Evolutionary conservation across 495 filamentous ascomycete genomes (phyloP).

Genomic region (Penicillium silybi): DNA sequence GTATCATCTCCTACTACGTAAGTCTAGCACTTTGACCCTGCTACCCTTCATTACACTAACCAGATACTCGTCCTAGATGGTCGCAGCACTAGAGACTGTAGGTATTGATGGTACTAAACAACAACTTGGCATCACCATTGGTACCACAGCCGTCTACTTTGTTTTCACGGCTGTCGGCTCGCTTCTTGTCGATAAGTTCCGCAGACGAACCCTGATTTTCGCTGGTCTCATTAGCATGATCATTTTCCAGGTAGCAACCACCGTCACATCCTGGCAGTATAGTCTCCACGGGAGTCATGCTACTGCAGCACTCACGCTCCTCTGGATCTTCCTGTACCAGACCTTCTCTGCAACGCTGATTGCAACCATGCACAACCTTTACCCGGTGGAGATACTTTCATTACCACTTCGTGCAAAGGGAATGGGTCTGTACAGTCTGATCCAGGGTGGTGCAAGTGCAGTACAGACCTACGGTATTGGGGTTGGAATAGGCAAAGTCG

Average conservation of each 20-base stretch:
- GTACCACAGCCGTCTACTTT: conserved; percentile 37
- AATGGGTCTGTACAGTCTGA: conserved; percentile 40
- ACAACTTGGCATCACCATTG: conserved; percentile 35
- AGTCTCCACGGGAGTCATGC: conserved; percentile 15
- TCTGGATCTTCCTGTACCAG: conserved; percentile 43
- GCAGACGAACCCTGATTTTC: conserved; percentile 37
- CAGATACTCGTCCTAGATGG: conserved; percentile 21
- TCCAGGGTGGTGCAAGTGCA: conserved; percentile 38
- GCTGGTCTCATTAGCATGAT: conserved; percentile 32
- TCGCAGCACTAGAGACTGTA: conserved; percentile 32
- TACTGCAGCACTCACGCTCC: conserved; percentile 30
- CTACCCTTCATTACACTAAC: not conserved
- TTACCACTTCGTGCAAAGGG: conserved; percentile 39
- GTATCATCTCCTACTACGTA: conserved; percentile 41
- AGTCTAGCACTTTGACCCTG: not conserved
- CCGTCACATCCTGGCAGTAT: conserved; percentile 42
- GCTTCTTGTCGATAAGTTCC: conserved; percentile 36
- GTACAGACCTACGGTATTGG: conserved; percentile 39
- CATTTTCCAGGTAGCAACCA: conserved; percentile 35
- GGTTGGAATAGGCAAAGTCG: conserved; percentile 36
- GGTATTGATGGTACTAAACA: conserved; percentile 27
- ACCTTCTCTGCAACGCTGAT: conserved; percentile 35
- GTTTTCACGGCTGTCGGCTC: conserved; percentile 38
- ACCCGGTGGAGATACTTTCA: conserved; percentile 38
- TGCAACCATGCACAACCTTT: conserved; percentile 45